Evolutionary conservation across 352 stramenopile genomes (phyloP).

Genomic region (Phytopythium montanum): DNA sequence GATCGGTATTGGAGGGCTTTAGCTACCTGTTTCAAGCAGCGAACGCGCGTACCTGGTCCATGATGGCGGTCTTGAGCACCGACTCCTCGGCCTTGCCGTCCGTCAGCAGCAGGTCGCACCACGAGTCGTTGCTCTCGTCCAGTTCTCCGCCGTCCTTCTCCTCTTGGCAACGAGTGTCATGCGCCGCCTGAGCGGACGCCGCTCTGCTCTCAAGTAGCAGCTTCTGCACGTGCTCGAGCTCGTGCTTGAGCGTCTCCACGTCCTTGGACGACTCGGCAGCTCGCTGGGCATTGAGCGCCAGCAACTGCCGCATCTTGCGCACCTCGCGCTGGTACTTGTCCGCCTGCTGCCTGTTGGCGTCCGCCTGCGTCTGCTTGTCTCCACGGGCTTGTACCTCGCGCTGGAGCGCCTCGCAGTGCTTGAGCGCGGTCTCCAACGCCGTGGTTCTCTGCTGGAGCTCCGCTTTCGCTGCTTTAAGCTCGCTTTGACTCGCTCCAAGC

Average conservation of each 20-base stretch:
- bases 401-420: conserved; percentile 13
- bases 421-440: conserved; percentile 16
- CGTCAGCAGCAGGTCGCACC: conserved; percentile 15
- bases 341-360: not conserved
- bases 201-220: conserved; percentile 27
- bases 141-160: conserved; percentile 2
- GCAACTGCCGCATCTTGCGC: conserved; percentile 36
- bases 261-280: conserved; percentile 40
- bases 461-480: conserved; percentile 16
- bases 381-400: conserved; percentile 1
- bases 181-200: not conserved
- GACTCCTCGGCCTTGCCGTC: conserved; percentile 26
- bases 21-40: conserved; percentile 6
- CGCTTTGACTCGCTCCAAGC: conserved; percentile 19
- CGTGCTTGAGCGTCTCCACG: conserved; percentile 45
- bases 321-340: conserved; percentile 34
- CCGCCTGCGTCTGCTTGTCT: conserved; percentile 8
- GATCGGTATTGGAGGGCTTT: not conserved
- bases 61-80: conserved; percentile 34
- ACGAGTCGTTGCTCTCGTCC: conserved; percentile 14
- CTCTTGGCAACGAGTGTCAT: conserved; percentile 1
- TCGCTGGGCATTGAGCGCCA: conserved; percentile 44
- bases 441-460: conserved; percentile 18
- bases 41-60: conserved; percentile 37
- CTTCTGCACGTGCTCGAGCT: conserved; percentile 44